Evolutionary conservation across 2,329 filamentous ascomycete species (phyloP), one percentile per base, ranked within the genome.

Genomic region (Verticillium albo-atrum): DNA sequence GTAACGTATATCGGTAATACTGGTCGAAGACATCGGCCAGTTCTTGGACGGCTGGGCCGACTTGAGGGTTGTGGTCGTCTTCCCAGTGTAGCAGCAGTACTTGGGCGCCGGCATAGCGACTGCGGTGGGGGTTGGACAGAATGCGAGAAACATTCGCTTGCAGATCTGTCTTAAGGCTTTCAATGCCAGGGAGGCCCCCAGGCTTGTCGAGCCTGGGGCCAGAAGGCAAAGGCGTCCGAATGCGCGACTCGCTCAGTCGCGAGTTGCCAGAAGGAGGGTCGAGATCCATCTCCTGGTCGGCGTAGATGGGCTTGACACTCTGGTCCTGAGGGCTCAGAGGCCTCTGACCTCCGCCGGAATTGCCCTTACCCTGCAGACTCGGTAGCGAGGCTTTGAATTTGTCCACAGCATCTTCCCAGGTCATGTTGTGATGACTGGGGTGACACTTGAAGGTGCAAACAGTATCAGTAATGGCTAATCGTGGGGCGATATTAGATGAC

Each of bases 361-460:
- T n/a, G 42, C 42, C 20, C 42, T 50, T 50, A 50, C 42, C 42
- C 42, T 55, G 72, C 70, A 34, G 75, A 68, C 20, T 74, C 63
- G 23, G 78, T 75, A 30, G 77, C 75, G 52, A 82, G 78, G 26
- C 83, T 81, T 60, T 79, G 80, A 54, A 82, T 65, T 84, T 85
- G 66, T 73, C 75, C 54, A 81, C 75, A 17, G 83, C 80, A 62
- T 85, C 82, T 68, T 85, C 82, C 82, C 83, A 86, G 12, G 80
- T 84, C 81, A 85, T 82, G 64, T 81, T 81, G 64, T 85, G 83
- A 68, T 86, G 83, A 64, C 78, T 82, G 15, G 83, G 83, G 65
- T 85, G 81, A 68, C 83, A 86, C 83, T 83, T 74, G 59, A 59
- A 28, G 47, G 37, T 50, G 34, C 56, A 15, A 28, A 28, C 42